Evolutionary conservation across 352 stramenopile genomes (phyloP).

Genomic region (Globisporangium spiculum): DNA sequence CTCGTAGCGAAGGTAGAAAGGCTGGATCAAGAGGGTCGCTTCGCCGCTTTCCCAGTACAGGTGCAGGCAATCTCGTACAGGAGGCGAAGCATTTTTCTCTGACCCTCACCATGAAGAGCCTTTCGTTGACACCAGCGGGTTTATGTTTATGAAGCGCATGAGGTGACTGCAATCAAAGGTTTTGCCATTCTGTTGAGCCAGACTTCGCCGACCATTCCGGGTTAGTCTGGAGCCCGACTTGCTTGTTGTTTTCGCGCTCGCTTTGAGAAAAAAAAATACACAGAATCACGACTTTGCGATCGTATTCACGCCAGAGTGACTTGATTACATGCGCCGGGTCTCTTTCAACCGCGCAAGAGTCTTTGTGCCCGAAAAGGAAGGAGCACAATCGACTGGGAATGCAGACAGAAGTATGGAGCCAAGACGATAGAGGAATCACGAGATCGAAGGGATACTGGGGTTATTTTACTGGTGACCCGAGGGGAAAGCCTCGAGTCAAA

Average conservation of each 20-base stretch:
- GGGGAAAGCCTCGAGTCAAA: background rate
- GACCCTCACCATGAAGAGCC: no score
- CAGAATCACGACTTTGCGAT: background rate
- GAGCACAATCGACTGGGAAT: background rate
- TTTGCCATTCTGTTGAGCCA: background rate
- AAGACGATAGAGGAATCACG: background rate
- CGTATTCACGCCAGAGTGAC: conserved; percentile 3
- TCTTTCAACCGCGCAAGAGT: background rate
- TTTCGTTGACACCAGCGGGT: no score
- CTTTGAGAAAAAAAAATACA: background rate
- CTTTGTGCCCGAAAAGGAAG: background rate
- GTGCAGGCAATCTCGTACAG: no score
- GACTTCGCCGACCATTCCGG: background rate
- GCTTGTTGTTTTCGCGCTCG: background rate
- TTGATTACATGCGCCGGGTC: conserved; percentile 3
- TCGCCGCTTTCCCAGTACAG: no score
- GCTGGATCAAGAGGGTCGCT: no score
- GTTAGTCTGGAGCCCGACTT: background rate
- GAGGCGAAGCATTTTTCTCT: no score
- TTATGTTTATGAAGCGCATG: no score
- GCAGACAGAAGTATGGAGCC: no score
- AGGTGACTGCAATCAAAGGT: background rate
- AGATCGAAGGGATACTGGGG: background rate
- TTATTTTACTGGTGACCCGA: no score
- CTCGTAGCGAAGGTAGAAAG: no score